Evolutionary conservation across 768 basidiomycete genomes (phyloP).

Genomic region (Trametopsis cervina): DNA sequence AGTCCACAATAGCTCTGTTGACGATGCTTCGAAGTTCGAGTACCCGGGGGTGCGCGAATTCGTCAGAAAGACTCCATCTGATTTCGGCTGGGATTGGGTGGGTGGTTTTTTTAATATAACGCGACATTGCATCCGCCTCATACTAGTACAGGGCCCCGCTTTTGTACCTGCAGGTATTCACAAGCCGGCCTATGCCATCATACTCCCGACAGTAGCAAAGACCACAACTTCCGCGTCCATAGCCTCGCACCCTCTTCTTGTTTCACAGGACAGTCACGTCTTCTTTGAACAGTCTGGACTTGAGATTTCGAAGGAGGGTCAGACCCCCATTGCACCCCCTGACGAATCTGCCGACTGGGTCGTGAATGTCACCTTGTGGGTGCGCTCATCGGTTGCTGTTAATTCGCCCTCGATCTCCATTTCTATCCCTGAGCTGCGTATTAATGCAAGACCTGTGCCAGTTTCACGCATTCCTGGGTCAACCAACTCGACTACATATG

Average conservation of each 20-base stretch:
- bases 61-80: constrained; percentile 43
- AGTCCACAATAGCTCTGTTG: background rate
- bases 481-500: constrained; percentile 30
- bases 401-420: constrained; percentile 32
- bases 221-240: constrained; percentile 4
- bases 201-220: constrained; percentile 22
- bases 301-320: constrained; percentile 49
- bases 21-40: constrained; percentile 32
- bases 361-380: constrained; percentile 44
- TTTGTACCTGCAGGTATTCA: constrained; percentile 49
- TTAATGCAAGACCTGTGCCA: constrained; percentile 31
- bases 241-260: constrained; percentile 19
- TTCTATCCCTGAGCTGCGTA: constrained; percentile 39
- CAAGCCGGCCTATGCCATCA: constrained; percentile 49
- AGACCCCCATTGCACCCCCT: constrained; percentile 32
- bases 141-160: constrained; percentile 38
- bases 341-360: constrained; percentile 46
- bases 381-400: constrained; percentile 35
- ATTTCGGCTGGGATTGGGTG: constrained; percentile 63
- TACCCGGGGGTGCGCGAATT: constrained; percentile 42
- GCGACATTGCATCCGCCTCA: no score
- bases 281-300: constrained; percentile 47
- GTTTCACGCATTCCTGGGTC: constrained; percentile 18
- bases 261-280: constrained; percentile 20
- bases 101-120: no score